Conservation (phyloP, 768 basidiomycete species). For the Astraeus odoratus region DNA sequence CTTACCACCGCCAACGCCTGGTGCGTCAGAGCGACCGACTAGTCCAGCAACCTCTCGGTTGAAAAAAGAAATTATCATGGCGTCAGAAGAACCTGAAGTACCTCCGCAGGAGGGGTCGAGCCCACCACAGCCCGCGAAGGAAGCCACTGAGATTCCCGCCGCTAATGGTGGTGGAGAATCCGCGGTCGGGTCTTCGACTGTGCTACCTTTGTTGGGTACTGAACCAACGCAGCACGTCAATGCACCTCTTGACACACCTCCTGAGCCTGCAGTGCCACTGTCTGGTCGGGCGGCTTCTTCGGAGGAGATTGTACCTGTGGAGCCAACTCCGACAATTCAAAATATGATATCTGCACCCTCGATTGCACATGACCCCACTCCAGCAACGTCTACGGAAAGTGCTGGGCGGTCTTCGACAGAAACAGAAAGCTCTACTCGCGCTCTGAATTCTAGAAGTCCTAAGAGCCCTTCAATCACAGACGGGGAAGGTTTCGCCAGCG, state of each 20-base stretch:
- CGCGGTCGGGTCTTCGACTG: neutral
- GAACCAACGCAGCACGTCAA: too few species aligned
- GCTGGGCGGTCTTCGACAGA: conserved; percentile 3
- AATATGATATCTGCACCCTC: neutral
- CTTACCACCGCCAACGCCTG: conserved; percentile 50
- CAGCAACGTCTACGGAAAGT: neutral
- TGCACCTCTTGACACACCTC: too few species aligned
- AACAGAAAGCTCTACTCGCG: conserved; percentile 9
- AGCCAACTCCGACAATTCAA: neutral
- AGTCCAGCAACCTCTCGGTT: neutral
- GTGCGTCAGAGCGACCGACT: conserved; percentile 22
- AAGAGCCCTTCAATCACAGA: conserved; percentile 20
- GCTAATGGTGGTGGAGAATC: neutral
- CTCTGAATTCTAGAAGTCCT: conserved; percentile 18
- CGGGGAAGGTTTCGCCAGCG: conserved; percentile 47
- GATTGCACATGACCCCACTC: neutral
- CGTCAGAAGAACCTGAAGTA: neutral
- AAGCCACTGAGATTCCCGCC: neutral
- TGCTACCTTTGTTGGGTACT: too few species aligned
- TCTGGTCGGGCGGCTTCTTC: too few species aligned
- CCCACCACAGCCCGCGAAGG: neutral
- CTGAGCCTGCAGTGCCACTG: too few species aligned
- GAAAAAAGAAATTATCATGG: neutral
- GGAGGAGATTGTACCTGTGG: too few species aligned
- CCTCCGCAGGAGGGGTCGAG: neutral